Percentiles rank a stretch among this genome's conserved stretches.
phyloP scores from a whole-genome alignment of 768 basidiomycete genomes.

The Hortiboletus flavorubellus region DNA sequence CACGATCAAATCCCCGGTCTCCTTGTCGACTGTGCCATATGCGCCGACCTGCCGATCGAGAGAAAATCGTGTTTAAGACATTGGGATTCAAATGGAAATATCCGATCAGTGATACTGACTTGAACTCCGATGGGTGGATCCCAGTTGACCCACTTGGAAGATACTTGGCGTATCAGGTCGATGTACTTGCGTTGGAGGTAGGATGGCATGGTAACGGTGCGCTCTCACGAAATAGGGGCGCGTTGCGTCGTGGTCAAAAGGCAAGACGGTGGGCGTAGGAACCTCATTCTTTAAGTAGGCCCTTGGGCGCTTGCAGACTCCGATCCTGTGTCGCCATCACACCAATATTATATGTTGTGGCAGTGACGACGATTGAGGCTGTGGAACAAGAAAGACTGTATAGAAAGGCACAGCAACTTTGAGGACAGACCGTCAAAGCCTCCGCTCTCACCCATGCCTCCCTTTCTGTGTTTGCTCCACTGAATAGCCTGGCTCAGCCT shows the following conservation, averaged over 20 bases:
- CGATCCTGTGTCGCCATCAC: too few species aligned
- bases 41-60: constrained; percentile 29
- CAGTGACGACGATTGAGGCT: background rate
- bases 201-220: constrained; percentile 1
- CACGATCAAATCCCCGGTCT: constrained; percentile 29
- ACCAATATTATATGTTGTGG: too few species aligned
- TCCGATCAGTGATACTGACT: constrained; percentile 13
- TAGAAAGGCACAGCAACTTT: too few species aligned
- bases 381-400: background rate
- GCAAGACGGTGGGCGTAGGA: background rate
- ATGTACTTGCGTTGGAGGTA: constrained; percentile 32
- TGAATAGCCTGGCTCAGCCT: too few species aligned
- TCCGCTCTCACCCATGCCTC: too few species aligned
- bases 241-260: too few species aligned
- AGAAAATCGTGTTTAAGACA: background rate
- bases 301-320: background rate
- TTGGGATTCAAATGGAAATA: background rate
- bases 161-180: constrained; percentile 30
- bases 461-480: too few species aligned
- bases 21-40: constrained; percentile 33
- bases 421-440: too few species aligned
- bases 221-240: too few species aligned
- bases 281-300: background rate
- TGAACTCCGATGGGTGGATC: constrained; percentile 28
- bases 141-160: constrained; percentile 39